These are phyloP conservation scores for Fusarium sp. DNA, from an alignment of 2,329 filamentous ascomycete species.

Conservation along the genomic window DNA sequence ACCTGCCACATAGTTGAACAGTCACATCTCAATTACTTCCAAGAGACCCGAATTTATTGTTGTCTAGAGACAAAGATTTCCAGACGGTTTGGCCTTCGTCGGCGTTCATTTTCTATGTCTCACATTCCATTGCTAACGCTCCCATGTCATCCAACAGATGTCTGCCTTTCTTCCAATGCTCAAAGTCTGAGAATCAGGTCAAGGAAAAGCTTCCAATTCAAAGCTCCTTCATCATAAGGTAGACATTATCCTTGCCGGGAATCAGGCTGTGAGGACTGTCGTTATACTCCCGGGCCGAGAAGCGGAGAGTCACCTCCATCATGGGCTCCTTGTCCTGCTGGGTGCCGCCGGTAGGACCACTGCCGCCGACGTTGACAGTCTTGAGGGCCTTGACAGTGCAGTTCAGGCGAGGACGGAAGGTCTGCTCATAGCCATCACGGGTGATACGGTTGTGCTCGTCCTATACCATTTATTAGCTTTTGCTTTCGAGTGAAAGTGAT, in stretches of 20 bases:
- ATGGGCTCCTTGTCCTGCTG: constrained; percentile 1
- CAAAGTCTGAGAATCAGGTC: not conserved
- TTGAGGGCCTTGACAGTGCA: constrained; percentile 25
- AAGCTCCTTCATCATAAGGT: constrained; percentile 32
- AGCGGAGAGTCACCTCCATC: constrained; percentile 31
- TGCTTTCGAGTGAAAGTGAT: no score
- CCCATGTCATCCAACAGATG: not conserved
- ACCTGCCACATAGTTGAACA: no score
- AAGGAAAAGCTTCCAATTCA: not conserved
- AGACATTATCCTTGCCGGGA: constrained; percentile 24
- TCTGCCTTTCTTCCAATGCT: not conserved
- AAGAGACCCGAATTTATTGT: not conserved
- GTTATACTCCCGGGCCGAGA: constrained; percentile 29
- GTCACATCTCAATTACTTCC: not conserved
- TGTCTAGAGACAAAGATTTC: not conserved
- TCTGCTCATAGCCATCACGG: constrained; percentile 11
- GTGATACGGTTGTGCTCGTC: constrained; percentile 31
- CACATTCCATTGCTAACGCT: not conserved
- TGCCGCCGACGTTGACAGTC: not conserved
- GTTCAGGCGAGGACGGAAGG: constrained; percentile 27
- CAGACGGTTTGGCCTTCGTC: not conserved
- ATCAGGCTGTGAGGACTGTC: constrained; percentile 27
- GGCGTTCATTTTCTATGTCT: not conserved
- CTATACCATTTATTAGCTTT: not conserved
- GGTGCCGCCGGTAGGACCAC: not conserved